These are phyloP conservation scores for Coemansia sp. DNA, from an alignment of 192 early-diverging fungal species.

Conservation along the genomic window DNA sequence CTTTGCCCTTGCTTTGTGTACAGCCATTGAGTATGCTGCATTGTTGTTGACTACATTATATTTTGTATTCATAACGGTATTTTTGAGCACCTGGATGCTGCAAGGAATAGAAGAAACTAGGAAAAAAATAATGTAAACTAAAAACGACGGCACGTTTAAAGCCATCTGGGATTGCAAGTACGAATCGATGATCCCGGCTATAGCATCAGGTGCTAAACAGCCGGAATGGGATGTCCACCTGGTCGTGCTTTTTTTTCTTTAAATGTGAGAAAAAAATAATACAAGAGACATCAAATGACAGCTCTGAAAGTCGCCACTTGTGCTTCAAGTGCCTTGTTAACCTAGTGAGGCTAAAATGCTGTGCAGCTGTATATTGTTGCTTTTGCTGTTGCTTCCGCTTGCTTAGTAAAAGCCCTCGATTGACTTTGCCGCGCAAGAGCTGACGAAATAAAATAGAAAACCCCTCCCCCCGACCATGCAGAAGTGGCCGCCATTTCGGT, in stretches of 20 bases:
- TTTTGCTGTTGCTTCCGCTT: neutral
- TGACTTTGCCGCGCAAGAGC: neutral
- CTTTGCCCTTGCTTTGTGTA: neutral
- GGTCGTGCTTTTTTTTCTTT: neutral
- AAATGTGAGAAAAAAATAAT: neutral
- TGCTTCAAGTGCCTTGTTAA: neutral
- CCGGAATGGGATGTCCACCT: neutral
- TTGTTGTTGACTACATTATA: neutral
- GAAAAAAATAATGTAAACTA: neutral
- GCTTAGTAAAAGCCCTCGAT: neutral
- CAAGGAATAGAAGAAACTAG: neutral
- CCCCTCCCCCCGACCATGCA: neutral
- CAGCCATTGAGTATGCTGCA: neutral
- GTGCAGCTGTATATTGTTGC: constrained; percentile 8
- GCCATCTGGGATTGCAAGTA: neutral
- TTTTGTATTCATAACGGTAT: neutral
- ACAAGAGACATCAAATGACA: constrained; percentile 5
- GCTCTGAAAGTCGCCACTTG: neutral
- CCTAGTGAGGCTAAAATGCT: neutral
- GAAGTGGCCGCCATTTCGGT: neutral
- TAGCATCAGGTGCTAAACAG: neutral
- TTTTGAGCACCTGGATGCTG: neutral
- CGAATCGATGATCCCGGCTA: too few relatives aligned
- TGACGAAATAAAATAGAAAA: neutral
- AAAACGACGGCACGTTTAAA: neutral